Base-by-base conservation (phyloP, 345 rosid genomes). In the Euclidium syriacum region DNA sequence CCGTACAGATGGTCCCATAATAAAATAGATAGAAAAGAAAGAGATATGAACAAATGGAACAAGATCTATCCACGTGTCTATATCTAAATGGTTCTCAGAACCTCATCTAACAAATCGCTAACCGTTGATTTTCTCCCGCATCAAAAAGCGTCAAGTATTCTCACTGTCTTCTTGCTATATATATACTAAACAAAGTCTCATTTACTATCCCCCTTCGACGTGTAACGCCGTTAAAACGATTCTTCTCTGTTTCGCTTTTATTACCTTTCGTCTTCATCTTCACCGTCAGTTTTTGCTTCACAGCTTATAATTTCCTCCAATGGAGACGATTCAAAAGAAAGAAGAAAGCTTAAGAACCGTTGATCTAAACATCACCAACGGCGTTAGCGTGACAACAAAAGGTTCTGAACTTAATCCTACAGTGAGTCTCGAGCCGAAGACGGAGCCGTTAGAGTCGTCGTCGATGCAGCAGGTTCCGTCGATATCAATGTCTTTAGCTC, bases 371-470 rank as follows among this genome's bases (percentile, higher is more conserved):
- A 63, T 75, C 78, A 64, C 75, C 75, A 73, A 63, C 72, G 68
- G 65, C 39, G 52, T 51, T 4, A 58, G 65, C 65, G 25, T 25
- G 15, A 54, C 64, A 9, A 7, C 49, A 26, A 41, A 50, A 11
- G 36, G 43, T 19, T 57, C 10, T 15, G 7, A 51, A 24, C 24
- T 47, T 0, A 38, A 62, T 6, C 40, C 10, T 9, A 55, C 46
- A 3, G 42, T 58, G 8, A 36, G 56, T 16, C 30, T 64, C 5
- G 71, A 56, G 12, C 79, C 68, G 0, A 84, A 84, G 43, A 17
- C 76, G 36, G 95, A 86, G 64, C 83, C 79, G 3, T 72, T 54
- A 1, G 79, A 68, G 14, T 71, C 60, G 9, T 71, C 60, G 9
- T 42, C 44, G n/a, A 12, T 51, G 22, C 52, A 43, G 12, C 80